These are phyloP conservation scores for Emmonsiellopsis sp. DNA, from an alignment of 2,329 filamentous ascomycete genomes.

Conservation along the genomic window DNA sequence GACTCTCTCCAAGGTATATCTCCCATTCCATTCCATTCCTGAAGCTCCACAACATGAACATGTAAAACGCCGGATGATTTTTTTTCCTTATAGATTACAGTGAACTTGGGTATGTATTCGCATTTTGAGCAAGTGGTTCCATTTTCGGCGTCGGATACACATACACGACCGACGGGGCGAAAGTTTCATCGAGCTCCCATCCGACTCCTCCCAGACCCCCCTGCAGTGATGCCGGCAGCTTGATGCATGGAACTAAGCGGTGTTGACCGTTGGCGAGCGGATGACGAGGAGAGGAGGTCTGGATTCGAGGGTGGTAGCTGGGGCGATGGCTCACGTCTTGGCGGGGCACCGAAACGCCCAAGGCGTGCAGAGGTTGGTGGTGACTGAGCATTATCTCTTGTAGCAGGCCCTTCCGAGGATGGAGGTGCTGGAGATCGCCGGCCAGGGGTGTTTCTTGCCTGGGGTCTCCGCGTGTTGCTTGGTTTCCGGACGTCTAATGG, in stretches of 20 bases:
- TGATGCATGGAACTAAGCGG: constrained; percentile 5
- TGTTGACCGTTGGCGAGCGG: constrained; percentile 10
- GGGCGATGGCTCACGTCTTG: neutral
- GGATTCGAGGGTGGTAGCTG: constrained; percentile 16
- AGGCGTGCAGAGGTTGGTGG: constrained; percentile 27
- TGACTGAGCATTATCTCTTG: constrained; percentile 17
- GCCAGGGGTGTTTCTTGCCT: constrained; percentile 17
- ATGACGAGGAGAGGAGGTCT: constrained; percentile 23
- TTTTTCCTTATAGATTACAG: too few relatives aligned
- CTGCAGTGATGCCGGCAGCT: constrained; percentile 6
- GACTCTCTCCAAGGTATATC: too few relatives aligned
- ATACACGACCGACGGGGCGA: too few relatives aligned
- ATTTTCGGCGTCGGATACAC: too few relatives aligned
- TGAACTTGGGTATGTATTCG: too few relatives aligned
- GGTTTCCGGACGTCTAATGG: constrained; percentile 32
- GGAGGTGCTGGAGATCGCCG: constrained; percentile 16
- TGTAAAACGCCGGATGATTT: too few relatives aligned
- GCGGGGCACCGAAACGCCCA: constrained; percentile 21
- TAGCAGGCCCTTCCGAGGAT: neutral
- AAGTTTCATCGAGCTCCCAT: constrained; percentile 1
- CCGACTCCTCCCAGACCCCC: constrained; percentile 3
- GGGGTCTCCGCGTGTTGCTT: constrained; percentile 19
- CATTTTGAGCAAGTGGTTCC: too few relatives aligned
- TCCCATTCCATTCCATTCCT: too few relatives aligned
- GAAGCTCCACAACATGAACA: too few relatives aligned